These are phyloP conservation scores for Stagonosporopsis vannaccii DNA, from an alignment of 2,329 filamentous ascomycete species.

Conservation along the genomic window DNA sequence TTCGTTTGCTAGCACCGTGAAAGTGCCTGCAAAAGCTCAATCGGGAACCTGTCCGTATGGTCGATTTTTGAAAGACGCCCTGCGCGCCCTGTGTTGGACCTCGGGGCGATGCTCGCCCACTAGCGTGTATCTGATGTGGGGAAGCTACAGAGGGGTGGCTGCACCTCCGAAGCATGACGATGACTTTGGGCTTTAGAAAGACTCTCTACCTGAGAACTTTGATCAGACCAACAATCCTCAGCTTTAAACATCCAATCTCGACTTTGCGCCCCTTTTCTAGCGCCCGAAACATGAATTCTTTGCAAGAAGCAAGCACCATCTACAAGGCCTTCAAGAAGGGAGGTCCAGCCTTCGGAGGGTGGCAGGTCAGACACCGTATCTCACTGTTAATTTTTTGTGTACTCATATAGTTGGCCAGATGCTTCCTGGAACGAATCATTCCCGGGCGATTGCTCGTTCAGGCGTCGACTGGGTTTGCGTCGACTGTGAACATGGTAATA, in stretches of 20 bases:
- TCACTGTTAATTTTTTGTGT: neutral
- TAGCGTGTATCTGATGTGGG: slow-evolving; percentile 29
- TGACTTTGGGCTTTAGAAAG: slow-evolving; percentile 15
- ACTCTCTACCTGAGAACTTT: neutral
- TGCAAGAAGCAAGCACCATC: slow-evolving; percentile 63
- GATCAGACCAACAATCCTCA: neutral
- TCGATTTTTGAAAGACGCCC: neutral
- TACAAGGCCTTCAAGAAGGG: slow-evolving; percentile 60
- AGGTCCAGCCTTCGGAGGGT: slow-evolving; percentile 62
- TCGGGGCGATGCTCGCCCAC: slow-evolving; percentile 11
- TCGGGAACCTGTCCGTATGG: neutral
- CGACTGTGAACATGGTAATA: slow-evolving; percentile 65
- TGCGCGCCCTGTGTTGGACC: slow-evolving; percentile 8
- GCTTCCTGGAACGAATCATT: slow-evolving; percentile 62
- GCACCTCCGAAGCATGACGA: slow-evolving; percentile 23
- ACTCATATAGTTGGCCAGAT: slow-evolving; percentile 39
- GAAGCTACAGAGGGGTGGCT: slow-evolving; percentile 19
- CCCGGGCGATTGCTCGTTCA: slow-evolving; percentile 60
- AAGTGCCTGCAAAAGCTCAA: neutral
- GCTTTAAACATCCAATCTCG: neutral
- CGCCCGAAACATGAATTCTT: slow-evolving; percentile 47
- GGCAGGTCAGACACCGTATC: slow-evolving; percentile 55
- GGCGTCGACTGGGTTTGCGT: slow-evolving; percentile 64
- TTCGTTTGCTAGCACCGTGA: no score
- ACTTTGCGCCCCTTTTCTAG: neutral